These are phyloP conservation scores for Sclerotinia spermophila DNA, from an alignment of 2,329 filamentous ascomycete genomes.

Conservation along the genomic window DNA sequence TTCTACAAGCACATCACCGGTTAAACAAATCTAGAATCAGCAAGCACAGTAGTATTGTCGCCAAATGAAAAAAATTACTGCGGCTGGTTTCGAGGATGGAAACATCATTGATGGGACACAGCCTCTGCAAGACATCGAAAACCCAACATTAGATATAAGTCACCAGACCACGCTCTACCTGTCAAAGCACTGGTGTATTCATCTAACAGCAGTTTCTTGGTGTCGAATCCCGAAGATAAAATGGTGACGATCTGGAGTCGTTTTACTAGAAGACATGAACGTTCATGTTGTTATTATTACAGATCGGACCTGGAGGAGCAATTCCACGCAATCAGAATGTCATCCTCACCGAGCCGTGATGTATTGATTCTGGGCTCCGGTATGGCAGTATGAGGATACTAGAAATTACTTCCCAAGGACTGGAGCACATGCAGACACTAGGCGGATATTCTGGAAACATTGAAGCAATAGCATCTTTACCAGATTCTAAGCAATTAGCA, in stretches of 20 bases:
- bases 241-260: not conserved
- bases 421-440: not conserved
- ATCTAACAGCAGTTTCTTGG: not conserved
- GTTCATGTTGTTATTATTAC: not conserved
- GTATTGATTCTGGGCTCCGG: not conserved
- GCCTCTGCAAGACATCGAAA: not conserved
- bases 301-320: not conserved
- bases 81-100: not conserved
- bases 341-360: not conserved
- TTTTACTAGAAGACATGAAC: not conserved
- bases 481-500: not conserved
- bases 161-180: too few relatives aligned
- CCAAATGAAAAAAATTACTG: not conserved
- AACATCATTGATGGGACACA: constrained; percentile 17
- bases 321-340: too few relatives aligned
- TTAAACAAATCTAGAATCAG: too few relatives aligned
- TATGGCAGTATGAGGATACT: not conserved
- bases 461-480: not conserved
- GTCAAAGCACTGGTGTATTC: not conserved
- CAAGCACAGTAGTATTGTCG: not conserved
- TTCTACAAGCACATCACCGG: not conserved
- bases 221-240: not conserved
- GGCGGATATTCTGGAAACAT: not conserved
- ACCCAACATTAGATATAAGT: not conserved
- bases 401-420: not conserved